Percentiles rank a stretch among this genome's conserved stretches.
These are phyloP conservation scores for Cronartium ribicola DNA, from an alignment of 1,284 basidiomycete species.

Conservation along the genomic window DNA sequence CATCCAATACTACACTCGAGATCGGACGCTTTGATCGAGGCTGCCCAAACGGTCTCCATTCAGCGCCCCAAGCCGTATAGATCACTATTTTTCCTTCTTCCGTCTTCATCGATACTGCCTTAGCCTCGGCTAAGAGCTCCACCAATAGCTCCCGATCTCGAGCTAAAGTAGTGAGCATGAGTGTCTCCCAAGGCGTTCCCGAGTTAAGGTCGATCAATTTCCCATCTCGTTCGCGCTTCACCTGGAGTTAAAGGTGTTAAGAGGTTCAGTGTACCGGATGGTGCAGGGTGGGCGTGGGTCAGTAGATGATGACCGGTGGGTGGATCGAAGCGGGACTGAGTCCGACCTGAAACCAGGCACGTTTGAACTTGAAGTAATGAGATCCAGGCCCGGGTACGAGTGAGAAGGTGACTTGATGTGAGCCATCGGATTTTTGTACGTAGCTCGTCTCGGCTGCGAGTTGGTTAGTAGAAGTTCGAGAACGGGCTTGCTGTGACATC, in stretches of 20 bases:
- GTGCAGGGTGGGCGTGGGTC: background rate
- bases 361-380: slow-evolving; percentile 84
- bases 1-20: slow-evolving; percentile 81
- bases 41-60: slow-evolving; percentile 93
- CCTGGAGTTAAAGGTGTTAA: slow-evolving; percentile 55
- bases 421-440: slow-evolving; percentile 82
- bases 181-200: slow-evolving; percentile 94
- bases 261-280: slow-evolving; percentile 19
- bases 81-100: slow-evolving; percentile 94
- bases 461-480: slow-evolving; percentile 61
- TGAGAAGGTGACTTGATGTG: slow-evolving; percentile 77
- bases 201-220: slow-evolving; percentile 86
- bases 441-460: slow-evolving; percentile 88
- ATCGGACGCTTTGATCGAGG: slow-evolving; percentile 82
- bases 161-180: slow-evolving; percentile 87
- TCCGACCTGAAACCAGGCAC: slow-evolving; percentile 90
- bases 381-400: slow-evolving; percentile 92
- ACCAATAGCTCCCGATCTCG: slow-evolving; percentile 77
- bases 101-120: slow-evolving; percentile 74
- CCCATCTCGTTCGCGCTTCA: slow-evolving; percentile 84
- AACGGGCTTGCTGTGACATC: slow-evolving; percentile 67
- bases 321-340: background rate
- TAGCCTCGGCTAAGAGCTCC: slow-evolving; percentile 74
- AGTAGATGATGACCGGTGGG: slow-evolving; percentile 6
- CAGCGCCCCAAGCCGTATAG: slow-evolving; percentile 91